A percentile compares a stretch with the other conserved stretches of the same genome.
Conservation (phyloP, 2,329 filamentous ascomycete species). For the Colletotrichum theobromicola region DNA sequence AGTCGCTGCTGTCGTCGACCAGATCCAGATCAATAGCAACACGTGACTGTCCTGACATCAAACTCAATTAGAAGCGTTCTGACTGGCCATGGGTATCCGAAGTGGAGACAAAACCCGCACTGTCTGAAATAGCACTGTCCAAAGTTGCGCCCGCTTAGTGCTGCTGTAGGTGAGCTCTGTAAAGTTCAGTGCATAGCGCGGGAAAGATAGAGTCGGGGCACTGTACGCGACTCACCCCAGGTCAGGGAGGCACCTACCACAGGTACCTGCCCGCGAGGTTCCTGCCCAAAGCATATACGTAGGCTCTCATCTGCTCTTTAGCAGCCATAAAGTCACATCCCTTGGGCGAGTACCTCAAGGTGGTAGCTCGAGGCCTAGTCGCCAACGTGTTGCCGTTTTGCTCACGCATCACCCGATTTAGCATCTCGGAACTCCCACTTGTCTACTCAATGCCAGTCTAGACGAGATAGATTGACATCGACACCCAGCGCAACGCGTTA, state of each 20-base stretch:
- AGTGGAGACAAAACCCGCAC: background rate
- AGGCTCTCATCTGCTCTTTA: background rate
- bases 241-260: background rate
- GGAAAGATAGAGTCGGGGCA: background rate
- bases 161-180: too few species aligned
- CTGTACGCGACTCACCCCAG: background rate
- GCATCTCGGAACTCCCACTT: background rate
- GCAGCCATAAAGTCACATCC: background rate
- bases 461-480: background rate
- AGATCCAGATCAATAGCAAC: background rate
- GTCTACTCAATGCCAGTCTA: background rate
- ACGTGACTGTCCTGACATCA: background rate
- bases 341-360: background rate
- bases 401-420: background rate
- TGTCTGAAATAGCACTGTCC: background rate
- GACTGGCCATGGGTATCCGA: background rate
- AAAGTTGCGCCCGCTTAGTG: too few species aligned
- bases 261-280: background rate
- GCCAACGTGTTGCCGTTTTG: background rate
- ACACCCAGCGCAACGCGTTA: background rate
- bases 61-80: background rate
- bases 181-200: too few species aligned
- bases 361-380: background rate
- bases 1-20: background rate
- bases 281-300: background rate